Evolutionary conservation across 163 green algal genomes (phyloP).

Genomic region (Volvox carteri): DNA sequence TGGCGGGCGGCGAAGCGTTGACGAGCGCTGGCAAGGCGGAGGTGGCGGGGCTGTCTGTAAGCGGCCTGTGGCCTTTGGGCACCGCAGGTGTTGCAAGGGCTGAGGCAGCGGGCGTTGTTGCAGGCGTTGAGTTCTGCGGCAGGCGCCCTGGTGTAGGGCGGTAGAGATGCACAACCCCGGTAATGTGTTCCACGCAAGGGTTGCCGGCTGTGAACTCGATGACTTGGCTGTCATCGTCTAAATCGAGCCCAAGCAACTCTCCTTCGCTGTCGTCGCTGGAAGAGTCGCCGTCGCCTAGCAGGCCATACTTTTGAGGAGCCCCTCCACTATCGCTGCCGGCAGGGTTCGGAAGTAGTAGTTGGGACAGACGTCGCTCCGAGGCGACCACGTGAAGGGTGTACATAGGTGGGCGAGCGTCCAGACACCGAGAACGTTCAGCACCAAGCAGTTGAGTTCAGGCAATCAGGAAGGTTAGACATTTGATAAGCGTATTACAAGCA

Average conservation of each 20-base stretch:
- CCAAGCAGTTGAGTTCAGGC: too few relatives aligned
- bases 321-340: neutral
- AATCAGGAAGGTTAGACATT: too few relatives aligned
- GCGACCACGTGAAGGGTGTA: conserved; percentile 44
- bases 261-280: conserved; percentile 36
- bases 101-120: neutral
- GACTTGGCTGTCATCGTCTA: conserved; percentile 32
- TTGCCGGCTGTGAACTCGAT: conserved; percentile 86
- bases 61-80: neutral
- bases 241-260: conserved; percentile 31
- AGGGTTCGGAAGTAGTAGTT: neutral
- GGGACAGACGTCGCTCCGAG: conserved; percentile 22
- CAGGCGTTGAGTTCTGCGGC: neutral
- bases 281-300: neutral
- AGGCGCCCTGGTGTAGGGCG: conserved; percentile 56
- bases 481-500: too few relatives aligned
- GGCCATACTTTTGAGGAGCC: neutral
- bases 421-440: neutral
- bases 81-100: neutral
- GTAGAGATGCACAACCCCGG: conserved; percentile 91
- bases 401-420: conserved; percentile 1
- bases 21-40: neutral
- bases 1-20: neutral
- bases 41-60: neutral
- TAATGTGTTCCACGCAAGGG: conserved; percentile 92